Base-by-base conservation (phyloP, 352 stramenopile genomes). In the Paralagenidium karlingii region DNA sequence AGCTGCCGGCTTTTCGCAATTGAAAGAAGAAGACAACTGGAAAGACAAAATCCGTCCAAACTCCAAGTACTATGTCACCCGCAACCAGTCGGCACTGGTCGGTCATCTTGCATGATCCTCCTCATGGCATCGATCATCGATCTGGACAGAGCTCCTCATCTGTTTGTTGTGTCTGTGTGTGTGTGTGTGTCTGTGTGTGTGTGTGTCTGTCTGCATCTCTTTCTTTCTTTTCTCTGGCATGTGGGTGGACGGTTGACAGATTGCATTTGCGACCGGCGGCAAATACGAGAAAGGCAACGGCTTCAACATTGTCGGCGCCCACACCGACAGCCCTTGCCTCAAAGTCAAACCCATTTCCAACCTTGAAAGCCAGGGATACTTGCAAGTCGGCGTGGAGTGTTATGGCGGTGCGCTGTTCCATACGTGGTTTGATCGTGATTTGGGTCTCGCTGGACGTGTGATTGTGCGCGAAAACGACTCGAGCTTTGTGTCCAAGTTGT, bases 381-480 rank as follows among this genome's bases (percentile, higher is more conserved):
- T 93, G 58, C 58, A 85, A 75, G 62, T 94, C 55, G 50, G 60
- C 52, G 51, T 95, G 38, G 60, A 95, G 70, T 77, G 55, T 58
- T 70, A 92, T 60, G 63, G 77, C 29, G 94, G 95, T 31, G 94
- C 90, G 12, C 69, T 98, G 31, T 98, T 95, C 85, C 88, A 98
- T 71, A 98, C 94, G 19, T 99, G 94, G 94, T 98, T 98, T 49
- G 94, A 98, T 63, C 82, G 95, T 21, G 95, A 99, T 52, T 66
- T 98, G 36, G 78, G 82, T 18, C 61, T 98, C 20, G 87, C 85
- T 5, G 94, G 94, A 9, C 81, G 88, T 34, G 88, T 97, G 11
- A 78, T 98, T 25, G 69, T 98, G 31, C 67, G 82, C 29, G 64
- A 94, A 37, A 62, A 47, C 46, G 78, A 90, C 38, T 60, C 58